Base-by-base conservation (phyloP, 1,284 basidiomycete species). In the Wolfiporia cocos region DNA sequence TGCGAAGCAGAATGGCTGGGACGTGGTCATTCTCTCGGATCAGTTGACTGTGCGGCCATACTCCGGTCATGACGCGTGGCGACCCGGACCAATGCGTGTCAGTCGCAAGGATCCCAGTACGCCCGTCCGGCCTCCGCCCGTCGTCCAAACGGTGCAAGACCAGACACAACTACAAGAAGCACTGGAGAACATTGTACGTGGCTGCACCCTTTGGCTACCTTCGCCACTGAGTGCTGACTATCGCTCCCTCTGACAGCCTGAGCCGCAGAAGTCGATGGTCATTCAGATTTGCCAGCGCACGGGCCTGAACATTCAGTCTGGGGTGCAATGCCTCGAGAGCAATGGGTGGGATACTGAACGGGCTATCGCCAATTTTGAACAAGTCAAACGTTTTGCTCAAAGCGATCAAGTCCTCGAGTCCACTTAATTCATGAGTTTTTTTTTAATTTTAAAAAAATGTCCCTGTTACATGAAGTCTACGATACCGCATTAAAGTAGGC, bases 11-110 rank as follows among this genome's bases (percentile, higher is more conserved):
- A 81, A 77, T 42, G 92, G 92, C 15, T 99, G 94, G 94, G 84
- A 90, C 28, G 86, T 93, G 50, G 71, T 84, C 38, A 86, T 99
- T 52, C 69, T 98, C 5, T 94, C 91, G 18, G 95, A 99, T 61
- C 83, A 88, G 53, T 76, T 90, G 62, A 83, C 81, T 17, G 70
- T 98, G 34, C 83, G 93, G 33, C 77, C 74, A 18, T 96, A 92
- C 63, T 88, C 92, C 5, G 86, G 80, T 53, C 79, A 80, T 30
- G 79, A 81, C 35, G 86, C 89, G 1, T 96, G 86, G 86, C 69
- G 62, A 49, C 72, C 76, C 26, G 86, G 86, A 9, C 77, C 80
- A 11, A 71, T 90, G 67, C 67, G 74, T 19, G 80, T 87, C 9
- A 81, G 87, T 48, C 69, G 67, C 22, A 64, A 52, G 7, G 67